Evolutionary conservation across 1,284 basidiomycete species (phyloP).

Genomic region (Ganoderma sinense): DNA sequence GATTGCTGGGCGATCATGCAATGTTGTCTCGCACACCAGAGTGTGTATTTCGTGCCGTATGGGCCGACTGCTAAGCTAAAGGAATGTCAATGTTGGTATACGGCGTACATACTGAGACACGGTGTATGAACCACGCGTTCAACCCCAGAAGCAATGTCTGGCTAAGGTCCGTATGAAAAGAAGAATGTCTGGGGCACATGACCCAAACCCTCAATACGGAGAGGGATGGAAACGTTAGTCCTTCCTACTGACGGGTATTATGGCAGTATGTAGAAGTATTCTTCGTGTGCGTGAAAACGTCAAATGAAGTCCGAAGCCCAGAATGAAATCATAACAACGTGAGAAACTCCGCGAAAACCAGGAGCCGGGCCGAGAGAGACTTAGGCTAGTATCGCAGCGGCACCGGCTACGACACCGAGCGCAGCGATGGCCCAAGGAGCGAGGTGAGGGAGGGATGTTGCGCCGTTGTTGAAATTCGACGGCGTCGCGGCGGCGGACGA

Average conservation of each 20-base stretch:
- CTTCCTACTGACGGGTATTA: constrained; percentile 17
- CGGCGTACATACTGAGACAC: constrained; percentile 25
- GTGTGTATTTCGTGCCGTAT: neutral
- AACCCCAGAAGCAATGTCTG: constrained; percentile 21
- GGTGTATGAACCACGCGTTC: constrained; percentile 9
- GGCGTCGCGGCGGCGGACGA: constrained; percentile 14
- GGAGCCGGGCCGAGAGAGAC: neutral
- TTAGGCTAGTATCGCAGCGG: constrained; percentile 30
- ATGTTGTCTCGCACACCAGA: neutral
- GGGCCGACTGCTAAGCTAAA: constrained; percentile 3
- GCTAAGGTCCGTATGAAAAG: constrained; percentile 15
- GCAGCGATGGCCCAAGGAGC: constrained; percentile 34
- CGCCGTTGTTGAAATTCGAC: constrained; percentile 35
- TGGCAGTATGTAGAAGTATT: constrained; percentile 16
- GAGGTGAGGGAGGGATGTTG: constrained; percentile 26
- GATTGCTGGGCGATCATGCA: too few relatives aligned
- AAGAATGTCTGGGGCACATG: neutral
- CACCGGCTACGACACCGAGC: constrained; percentile 37
- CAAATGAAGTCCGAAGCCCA: constrained; percentile 1
- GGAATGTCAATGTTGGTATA: constrained; percentile 20
- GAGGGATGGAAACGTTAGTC: neutral
- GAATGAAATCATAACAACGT: neutral
- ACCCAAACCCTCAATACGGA: neutral
- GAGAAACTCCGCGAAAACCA: neutral
- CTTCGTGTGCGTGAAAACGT: constrained; percentile 10